Evolutionary conservation across 345 rosid species (phyloP), one percentile per base, ranked within the genome.

Genomic region (Acer negundo): DNA sequence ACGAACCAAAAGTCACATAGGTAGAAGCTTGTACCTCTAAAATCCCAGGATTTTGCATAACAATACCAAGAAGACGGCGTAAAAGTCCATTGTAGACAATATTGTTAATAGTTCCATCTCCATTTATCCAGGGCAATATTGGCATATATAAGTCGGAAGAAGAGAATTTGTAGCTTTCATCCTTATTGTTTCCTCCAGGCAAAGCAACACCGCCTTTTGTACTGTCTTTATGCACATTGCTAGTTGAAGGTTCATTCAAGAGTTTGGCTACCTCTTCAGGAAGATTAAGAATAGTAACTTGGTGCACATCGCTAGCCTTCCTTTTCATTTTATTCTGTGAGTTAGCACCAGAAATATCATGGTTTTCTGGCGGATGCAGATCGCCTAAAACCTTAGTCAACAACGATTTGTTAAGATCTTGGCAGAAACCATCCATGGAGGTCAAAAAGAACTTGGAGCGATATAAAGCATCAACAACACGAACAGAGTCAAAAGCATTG

Each of bases 31-130:
- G 61, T 93, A 94, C 99, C 97, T 94, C 95, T 74, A 85, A 80
- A 75, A 92, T 89, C 65, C 97, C 98, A 76, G 98, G 97, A 84
- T 89, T 88, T 85, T 87, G 95, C 98, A 94, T 87, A 83, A 92
- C 94, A 7, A 84, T 88, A 22, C 98, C 98, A 80, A 96, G 90
- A 82, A 91, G 83, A 70, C 91, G 94, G 44, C 97, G 97, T 42
- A 89, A 44, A 69, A 96, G 94, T 77, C 97, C 99, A 82, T 84
- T 79, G 77, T 88, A 92, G 59, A 94, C 91, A 62, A 70, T 67
- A 65, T 67, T 87, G 79, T 96, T 96, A 80, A 87, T 77, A 46
- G 92, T 89, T 71, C 97, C 97, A 86, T 96, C 94, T 74, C 94
- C 98, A 82, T 94, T 94, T 72, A 94, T 80, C 99, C 99, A 96